A percentile compares a stretch with the other conserved stretches of the same genome.
These are phyloP conservation scores for Fusarium verrucosum DNA, from an alignment of 2,329 filamentous ascomycete genomes.

Conservation along the genomic window DNA sequence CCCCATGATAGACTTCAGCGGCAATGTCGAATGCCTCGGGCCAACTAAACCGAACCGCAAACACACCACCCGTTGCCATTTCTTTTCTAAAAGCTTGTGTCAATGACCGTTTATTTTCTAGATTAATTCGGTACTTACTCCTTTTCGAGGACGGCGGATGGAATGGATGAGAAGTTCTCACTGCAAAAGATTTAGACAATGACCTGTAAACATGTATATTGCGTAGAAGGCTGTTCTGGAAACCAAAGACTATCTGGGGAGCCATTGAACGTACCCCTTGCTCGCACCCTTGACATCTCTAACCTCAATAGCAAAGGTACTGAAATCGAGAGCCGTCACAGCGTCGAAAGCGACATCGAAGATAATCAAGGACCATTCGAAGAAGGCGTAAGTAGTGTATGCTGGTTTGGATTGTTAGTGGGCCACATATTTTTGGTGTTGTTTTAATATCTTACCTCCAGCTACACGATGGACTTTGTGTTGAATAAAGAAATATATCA, in stretches of 20 bases:
- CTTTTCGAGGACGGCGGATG: conserved; percentile 70
- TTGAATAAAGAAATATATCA: conserved; percentile 98
- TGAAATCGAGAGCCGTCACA: conserved; percentile 91
- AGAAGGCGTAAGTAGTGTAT: conserved; percentile 97
- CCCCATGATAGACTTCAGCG: conserved; percentile 91
- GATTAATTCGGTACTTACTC: conserved; percentile 65
- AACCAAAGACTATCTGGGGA: conserved; percentile 77
- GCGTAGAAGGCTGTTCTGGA: conserved; percentile 40
- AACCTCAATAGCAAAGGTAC: conserved; percentile 85
- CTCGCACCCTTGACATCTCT: conserved; percentile 89
- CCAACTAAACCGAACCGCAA: conserved; percentile 77
- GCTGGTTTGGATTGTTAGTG: conserved; percentile 62
- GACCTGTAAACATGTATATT: conserved; percentile 45
- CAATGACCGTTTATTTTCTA: conserved; percentile 21
- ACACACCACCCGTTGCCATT: conserved; percentile 74
- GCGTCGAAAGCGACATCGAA: conserved; percentile 97
- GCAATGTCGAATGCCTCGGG: conserved; percentile 78
- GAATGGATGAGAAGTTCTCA: conserved; percentile 57
- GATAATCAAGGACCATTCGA: conserved; percentile 94
- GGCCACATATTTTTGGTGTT: not conserved
- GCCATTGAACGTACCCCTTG: conserved; percentile 98
- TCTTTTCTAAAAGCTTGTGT: conserved; percentile 68
- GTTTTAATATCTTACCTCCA: conserved; percentile 72
- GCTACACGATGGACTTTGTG: conserved; percentile 96
- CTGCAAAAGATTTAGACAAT: conserved; percentile 58